Evolutionary conservation across 2,329 filamentous ascomycete species (phyloP), one percentile per base, ranked within the genome.

Genomic region (Knoxdaviesia proteae): DNA sequence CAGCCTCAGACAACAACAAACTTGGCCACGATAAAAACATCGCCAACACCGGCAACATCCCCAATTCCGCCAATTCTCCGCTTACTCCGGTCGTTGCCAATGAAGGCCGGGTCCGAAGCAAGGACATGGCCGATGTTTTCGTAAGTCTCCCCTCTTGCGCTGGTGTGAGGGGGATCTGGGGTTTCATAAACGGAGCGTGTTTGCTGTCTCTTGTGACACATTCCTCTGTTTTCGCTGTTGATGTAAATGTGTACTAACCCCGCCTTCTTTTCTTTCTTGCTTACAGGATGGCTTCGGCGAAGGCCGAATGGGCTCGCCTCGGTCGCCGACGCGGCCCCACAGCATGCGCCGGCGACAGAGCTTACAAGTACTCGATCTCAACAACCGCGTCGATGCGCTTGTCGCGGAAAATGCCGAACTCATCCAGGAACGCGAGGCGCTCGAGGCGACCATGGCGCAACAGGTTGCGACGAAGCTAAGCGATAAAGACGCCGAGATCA

Each of bases 271-370:
- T 32, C n/a, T 20, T 42, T 36, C 42, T 37, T 20, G 39, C 37
- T 45, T 53, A 43, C 65, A 94, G 87, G 86, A 94, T 73, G 88
- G 84, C 63, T 87, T 77, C 67, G 88, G 88, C 63, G 84, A 93
- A 64, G 84, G 82, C 61, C 83, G 73, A 56, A 72, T 81, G 56
- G 78, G 78, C 57, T 93, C 86, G 57, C 86, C 88, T 55, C 77
- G 81, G 54, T 96, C 90, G 54, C 90, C 90, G 44, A 93, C 84
- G 51, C 78, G 88, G 61, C 87, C 90, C 53, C 84, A 87, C 56
- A 94, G 86, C 67, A 82, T 98, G 73, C 87, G 88, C 53, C 87
- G 88, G 57, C 83, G 88, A 56, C 90, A 94, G 62, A 96, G 88
- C 69, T 88, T 96, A 78, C 88, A 96, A 63, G 77, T 88, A 43